Conservation (phyloP, 2,329 filamentous ascomycete species). For the Leptoxyphium fumago region DNA sequence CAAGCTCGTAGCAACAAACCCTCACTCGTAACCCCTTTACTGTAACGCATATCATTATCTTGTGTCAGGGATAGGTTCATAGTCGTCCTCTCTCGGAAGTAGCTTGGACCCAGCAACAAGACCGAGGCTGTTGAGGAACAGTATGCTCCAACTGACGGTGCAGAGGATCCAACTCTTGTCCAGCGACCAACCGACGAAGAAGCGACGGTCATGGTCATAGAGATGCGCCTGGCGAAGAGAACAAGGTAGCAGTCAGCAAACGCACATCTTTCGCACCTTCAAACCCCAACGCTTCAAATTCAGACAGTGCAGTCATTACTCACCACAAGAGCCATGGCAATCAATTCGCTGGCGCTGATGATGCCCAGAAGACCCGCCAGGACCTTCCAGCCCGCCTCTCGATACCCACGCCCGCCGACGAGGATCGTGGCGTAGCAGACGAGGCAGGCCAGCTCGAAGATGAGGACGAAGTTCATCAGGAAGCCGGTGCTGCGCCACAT, state of each 20-base stretch:
- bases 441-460: constrained; percentile 69
- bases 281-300: background rate
- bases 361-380: constrained; percentile 50
- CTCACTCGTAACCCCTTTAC: no score
- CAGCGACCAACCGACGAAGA: constrained; percentile 68
- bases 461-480: constrained; percentile 67
- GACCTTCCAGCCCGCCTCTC: constrained; percentile 72
- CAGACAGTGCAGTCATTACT: constrained; percentile 18
- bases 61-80: constrained; percentile 52
- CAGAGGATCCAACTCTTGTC: constrained; percentile 63
- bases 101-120: constrained; percentile 53
- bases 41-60: constrained; percentile 7
- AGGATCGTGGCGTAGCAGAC: constrained; percentile 67
- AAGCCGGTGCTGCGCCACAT: constrained; percentile 87
- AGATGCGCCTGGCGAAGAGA: constrained; percentile 51
- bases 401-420: constrained; percentile 60
- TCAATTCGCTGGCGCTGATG: constrained; percentile 55
- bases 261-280: constrained; percentile 1
- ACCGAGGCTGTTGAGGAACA: constrained; percentile 38
- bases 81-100: constrained; percentile 69
- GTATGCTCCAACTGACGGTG: constrained; percentile 44
- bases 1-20: no score
- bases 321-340: constrained; percentile 73
- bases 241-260: constrained; percentile 1
- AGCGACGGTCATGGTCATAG: constrained; percentile 69